phyloP scores from a whole-genome alignment of 495 filamentous ascomycete genomes.

The Penicillium diatomitis region DNA sequence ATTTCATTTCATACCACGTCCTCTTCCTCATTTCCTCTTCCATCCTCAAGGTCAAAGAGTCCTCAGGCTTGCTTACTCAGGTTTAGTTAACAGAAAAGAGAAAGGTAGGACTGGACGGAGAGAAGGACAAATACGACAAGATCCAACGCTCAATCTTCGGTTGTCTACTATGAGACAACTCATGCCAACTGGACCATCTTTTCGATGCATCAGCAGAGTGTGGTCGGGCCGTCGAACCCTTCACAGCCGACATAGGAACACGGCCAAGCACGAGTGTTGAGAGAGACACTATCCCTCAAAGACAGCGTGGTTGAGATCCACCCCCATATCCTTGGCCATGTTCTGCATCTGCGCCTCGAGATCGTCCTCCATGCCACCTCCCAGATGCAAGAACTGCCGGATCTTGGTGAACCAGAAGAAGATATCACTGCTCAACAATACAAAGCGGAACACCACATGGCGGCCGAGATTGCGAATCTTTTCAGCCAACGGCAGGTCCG shows the following conservation, averaged over 20 bases:
- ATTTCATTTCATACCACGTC: too few relatives aligned
- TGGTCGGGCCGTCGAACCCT: background rate
- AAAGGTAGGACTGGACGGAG: too few relatives aligned
- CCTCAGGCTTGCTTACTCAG: too few relatives aligned
- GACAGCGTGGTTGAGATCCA: constrained; percentile 78
- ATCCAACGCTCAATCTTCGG: too few relatives aligned
- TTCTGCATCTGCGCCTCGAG: constrained; percentile 76
- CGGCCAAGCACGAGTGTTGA: background rate
- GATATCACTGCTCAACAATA: constrained; percentile 69
- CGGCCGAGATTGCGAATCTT: constrained; percentile 49
- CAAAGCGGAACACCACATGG: constrained; percentile 71
- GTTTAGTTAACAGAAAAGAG: too few relatives aligned
- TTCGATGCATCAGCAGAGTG: too few relatives aligned
- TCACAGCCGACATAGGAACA: background rate
- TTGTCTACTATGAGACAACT: too few relatives aligned
- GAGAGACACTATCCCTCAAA: constrained; percentile 61
- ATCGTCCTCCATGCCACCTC: constrained; percentile 87
- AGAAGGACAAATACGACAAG: too few relatives aligned
- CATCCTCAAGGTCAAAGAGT: too few relatives aligned
- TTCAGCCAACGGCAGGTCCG: constrained; percentile 47
- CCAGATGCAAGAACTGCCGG: constrained; percentile 61
- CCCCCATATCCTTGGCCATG: constrained; percentile 84
- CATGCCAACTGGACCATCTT: too few relatives aligned
- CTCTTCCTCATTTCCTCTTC: too few relatives aligned
- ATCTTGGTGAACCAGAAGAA: constrained; percentile 75